Evolutionary conservation across 2,329 filamentous ascomycete genomes (phyloP).

Genomic region (Blumeria graminis): DNA sequence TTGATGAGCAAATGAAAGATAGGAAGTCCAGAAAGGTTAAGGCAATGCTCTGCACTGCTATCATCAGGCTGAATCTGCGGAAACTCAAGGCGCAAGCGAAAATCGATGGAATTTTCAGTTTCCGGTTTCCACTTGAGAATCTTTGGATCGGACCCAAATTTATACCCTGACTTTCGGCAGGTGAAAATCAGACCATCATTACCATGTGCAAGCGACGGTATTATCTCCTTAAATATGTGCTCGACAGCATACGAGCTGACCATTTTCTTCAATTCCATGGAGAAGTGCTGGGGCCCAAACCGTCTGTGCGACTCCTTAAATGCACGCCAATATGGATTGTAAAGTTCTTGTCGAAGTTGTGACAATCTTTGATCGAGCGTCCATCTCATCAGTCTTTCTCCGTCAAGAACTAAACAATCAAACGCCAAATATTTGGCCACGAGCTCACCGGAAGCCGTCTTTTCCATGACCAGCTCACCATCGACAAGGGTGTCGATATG

Average conservation of each 20-base stretch:
- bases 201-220: conserved; percentile 67
- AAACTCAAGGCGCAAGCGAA: conserved; percentile 57
- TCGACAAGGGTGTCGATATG: conserved; percentile 69
- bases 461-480: conserved; percentile 83
- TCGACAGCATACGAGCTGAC: conserved; percentile 72
- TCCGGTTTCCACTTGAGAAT: conserved; percentile 98
- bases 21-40: conserved; percentile 63
- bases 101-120: conserved; percentile 86
- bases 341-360: conserved; percentile 58
- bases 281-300: conserved; percentile 47
- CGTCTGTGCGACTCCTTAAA: conserved; percentile 45
- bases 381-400: conserved; percentile 48
- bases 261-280: conserved; percentile 69
- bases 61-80: conserved; percentile 42
- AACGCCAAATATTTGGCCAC: conserved; percentile 78
- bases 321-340: conserved; percentile 41
- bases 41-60: conserved; percentile 33
- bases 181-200: conserved; percentile 97
- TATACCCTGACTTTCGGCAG: conserved; percentile 69
- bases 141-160: conserved; percentile 71
- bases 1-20: conserved; percentile 48
- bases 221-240: conserved; percentile 73
- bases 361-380: conserved; percentile 79
- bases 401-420: conserved; percentile 68
- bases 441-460: conserved; percentile 36